Evolutionary conservation across 352 stramenopile genomes (phyloP).

Genomic region (Globisporangium heterothallicum): DNA sequence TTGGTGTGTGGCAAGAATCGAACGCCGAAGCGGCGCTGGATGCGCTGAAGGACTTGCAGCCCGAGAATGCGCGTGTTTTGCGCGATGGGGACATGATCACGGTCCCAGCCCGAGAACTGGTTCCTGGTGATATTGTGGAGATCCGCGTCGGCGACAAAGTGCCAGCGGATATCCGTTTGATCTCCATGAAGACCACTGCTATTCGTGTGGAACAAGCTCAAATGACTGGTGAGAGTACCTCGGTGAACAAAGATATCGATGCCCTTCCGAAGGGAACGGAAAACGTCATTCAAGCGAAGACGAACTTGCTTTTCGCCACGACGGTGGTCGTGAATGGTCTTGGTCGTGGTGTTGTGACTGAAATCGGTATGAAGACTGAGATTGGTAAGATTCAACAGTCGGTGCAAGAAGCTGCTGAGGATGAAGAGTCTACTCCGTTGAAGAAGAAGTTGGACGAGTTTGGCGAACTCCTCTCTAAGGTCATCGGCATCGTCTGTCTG

Average conservation of each 20-base stretch:
- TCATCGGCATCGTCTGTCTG: conserved; percentile 97
- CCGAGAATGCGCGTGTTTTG: conserved; percentile 86
- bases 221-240: conserved; percentile 95
- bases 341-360: conserved; percentile 90
- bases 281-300: conserved; percentile 88
- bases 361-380: conserved; percentile 97
- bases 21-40: conserved; percentile 93
- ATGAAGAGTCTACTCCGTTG: conserved; percentile 95
- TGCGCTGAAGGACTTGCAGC: conserved; percentile 95
- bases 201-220: conserved; percentile 94
- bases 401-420: conserved; percentile 90
- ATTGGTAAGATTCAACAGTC: conserved; percentile 97
- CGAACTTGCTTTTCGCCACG: conserved; percentile 96
- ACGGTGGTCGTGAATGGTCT: conserved; percentile 97
- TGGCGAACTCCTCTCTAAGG: conserved; percentile 92
- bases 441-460: conserved; percentile 99
- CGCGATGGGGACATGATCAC: conserved; percentile 82
- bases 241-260: conserved; percentile 90
- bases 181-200: conserved; percentile 93
- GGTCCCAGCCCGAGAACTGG: conserved; percentile 87
- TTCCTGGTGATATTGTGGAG: conserved; percentile 96
- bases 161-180: conserved; percentile 93
- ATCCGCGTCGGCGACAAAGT: conserved; percentile 97
- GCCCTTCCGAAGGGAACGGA: conserved; percentile 58
- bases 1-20: conserved; percentile 95